Base-by-base conservation (phyloP, 2,329 filamentous ascomycete genomes). In the Didymella exigua region DNA sequence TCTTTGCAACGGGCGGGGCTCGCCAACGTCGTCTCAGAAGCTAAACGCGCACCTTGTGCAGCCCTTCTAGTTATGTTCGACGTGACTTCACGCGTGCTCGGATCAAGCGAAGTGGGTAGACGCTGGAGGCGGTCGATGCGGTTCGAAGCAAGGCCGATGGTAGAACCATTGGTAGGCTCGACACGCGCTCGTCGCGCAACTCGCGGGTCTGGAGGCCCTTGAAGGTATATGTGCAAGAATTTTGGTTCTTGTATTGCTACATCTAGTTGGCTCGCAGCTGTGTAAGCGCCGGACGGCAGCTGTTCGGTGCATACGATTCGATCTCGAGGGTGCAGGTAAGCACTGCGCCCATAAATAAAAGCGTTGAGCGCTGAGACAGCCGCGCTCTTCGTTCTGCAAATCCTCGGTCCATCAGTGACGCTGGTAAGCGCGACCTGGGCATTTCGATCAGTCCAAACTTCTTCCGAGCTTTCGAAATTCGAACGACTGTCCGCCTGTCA, bases 241-340 rank as follows among this genome's bases (percentile, higher is more conserved):
- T 61, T 54, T 67, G 58, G 62, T 48, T 67, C 64, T 66, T 69
- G 62, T 58, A 63, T 67, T 69, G 63, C 62, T 67, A 66, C 46
- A 56, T 63, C 63, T 71, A 68, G 36, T 50, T 49, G 55, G 58
- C 57, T 59, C 60, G 67, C 62, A 58, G 46, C 61, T 60, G 55
- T 40, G 26, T 61, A 49, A 66, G 66, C 68, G 66, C 69, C 58
- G 49, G 49, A 44, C 33, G 54, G 52, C 45, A 54, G 54, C 58
- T 50, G 45, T 57, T 57, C 54, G 60, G 52, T 27, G 56, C 50
- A 27, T 42, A 55, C 45, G 45, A 34, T 56, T 56, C 49, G 58
- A 53, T 49, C 53, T 56, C 50, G 60, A 58, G 52, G 40, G 40
- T 45, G 49, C 38, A 33, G 48, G 45, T 61, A 40, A 55, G 40